Conservation (phyloP, 78 protist species). For the Cavenderia fasciculata region DNA sequence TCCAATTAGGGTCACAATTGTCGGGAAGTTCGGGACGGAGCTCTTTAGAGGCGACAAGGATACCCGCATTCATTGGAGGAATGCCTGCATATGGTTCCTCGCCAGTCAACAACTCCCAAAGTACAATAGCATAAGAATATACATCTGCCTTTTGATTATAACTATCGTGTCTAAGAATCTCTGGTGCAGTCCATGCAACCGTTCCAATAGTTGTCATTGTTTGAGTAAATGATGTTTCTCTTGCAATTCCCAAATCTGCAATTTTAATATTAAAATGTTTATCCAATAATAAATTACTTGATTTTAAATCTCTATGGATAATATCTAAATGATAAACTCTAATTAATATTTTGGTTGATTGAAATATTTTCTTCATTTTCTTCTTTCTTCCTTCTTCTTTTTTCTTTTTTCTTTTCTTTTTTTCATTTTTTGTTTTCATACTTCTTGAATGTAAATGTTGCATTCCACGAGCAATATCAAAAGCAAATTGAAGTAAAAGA, state of each 20-base stretch:
- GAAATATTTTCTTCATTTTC: too few relatives aligned
- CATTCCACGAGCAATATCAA: constrained; percentile 77
- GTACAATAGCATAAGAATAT: constrained; percentile 47
- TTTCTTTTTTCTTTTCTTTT: too few relatives aligned
- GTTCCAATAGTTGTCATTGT: constrained; percentile 79
- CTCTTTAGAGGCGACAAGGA: constrained; percentile 51
- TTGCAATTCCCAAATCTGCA: constrained; percentile 67
- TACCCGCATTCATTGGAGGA: constrained; percentile 78
- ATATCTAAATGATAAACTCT: too few relatives aligned
- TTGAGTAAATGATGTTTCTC: constrained; percentile 75
- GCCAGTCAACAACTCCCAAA: constrained; percentile 68
- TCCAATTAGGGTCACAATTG: constrained; percentile 76
- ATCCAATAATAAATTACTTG: constrained; percentile 79
- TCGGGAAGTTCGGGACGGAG: constrained; percentile 68
- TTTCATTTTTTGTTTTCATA: too few relatives aligned
- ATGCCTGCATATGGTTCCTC: constrained; percentile 78
- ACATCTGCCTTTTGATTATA: constrained; percentile 75
- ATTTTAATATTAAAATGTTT: constrained; percentile 63
- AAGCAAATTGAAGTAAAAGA: constrained; percentile 47
- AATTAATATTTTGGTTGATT: too few relatives aligned
- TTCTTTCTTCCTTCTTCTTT: too few relatives aligned
- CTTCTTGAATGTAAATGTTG: constrained; percentile 43
- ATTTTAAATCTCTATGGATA: constrained; percentile 80
- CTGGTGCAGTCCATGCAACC: constrained; percentile 80
- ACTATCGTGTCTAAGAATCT: constrained; percentile 63